Conservation (phyloP, 495 filamentous ascomycete species). For the Astrocystis sublimbata region DNA sequence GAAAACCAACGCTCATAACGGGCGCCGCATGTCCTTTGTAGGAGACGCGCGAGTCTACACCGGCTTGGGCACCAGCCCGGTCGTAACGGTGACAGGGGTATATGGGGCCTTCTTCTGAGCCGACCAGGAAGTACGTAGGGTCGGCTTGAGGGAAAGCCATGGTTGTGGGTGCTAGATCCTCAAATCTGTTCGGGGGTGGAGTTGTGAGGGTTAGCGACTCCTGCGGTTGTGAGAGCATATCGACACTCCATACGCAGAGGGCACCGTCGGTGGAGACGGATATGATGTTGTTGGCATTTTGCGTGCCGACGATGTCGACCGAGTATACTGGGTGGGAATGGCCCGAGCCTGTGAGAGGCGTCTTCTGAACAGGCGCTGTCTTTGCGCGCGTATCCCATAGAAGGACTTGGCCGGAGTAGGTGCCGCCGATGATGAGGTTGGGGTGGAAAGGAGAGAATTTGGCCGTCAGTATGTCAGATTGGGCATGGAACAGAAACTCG, state of each 20-base stretch:
- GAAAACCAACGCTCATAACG: conserved; percentile 94
- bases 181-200: conserved; percentile 85
- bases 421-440: conserved; percentile 89
- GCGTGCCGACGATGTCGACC: conserved; percentile 92
- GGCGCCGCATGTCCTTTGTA: conserved; percentile 90
- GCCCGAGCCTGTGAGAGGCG: conserved; percentile 85
- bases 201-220: conserved; percentile 84
- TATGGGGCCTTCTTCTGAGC: conserved; percentile 93
- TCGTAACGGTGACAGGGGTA: conserved; percentile 97
- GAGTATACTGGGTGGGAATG: conserved; percentile 97
- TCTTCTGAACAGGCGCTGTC: conserved; percentile 89
- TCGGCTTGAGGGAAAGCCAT: conserved; percentile 96
- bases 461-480: conserved; percentile 91
- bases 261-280: conserved; percentile 95
- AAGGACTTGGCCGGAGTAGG: conserved; percentile 94
- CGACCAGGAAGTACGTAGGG: conserved; percentile 95
- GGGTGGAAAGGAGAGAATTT: conserved; percentile 98
- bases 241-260: conserved; percentile 93
- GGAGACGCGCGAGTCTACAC: conserved; percentile 79
- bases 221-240: conserved; percentile 95
- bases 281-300: conserved; percentile 98
- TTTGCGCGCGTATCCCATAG: conserved; percentile 96
- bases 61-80: conserved; percentile 92
- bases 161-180: conserved; percentile 93
- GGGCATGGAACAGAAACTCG: conserved; percentile 95